phyloP scores from a whole-genome alignment of 1,139 yeast genomes.

The Blastobotrys aristatus region DNA sequence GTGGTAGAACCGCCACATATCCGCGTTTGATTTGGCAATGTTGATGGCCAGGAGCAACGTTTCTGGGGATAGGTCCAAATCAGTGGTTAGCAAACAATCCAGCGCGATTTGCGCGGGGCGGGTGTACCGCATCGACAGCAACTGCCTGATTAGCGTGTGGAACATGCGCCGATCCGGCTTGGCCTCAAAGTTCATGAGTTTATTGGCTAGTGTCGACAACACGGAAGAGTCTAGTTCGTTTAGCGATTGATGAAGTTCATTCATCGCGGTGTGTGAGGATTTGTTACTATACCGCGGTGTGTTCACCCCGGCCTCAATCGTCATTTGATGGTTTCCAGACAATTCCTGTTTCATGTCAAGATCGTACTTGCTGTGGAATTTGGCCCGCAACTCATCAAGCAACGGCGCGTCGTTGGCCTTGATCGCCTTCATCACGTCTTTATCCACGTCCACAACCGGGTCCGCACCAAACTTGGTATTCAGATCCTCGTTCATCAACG shows the following conservation, averaged over 20 bases:
- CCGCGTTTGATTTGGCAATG: conserved; percentile 21
- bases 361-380: background rate
- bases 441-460: too few relatives aligned
- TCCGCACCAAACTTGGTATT: conserved; percentile 10
- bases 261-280: too few relatives aligned
- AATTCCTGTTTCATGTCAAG: too few relatives aligned
- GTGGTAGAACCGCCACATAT: conserved; percentile 18
- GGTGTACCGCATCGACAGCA: conserved; percentile 19
- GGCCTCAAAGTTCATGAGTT: conserved; percentile 20
- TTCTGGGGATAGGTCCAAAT: conserved; percentile 21
- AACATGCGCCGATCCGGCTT: conserved; percentile 25
- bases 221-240: conserved; percentile 6
- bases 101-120: conserved; percentile 27
- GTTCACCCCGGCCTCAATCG: too few relatives aligned
- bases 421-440: too few relatives aligned
- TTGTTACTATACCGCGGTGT: background rate
- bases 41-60: conserved; percentile 21
- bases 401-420: too few relatives aligned
- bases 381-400: background rate
- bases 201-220: conserved; percentile 14
- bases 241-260: conserved; percentile 5
- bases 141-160: conserved; percentile 23
- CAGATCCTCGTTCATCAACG: conserved; percentile 21
- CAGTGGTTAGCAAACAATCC: conserved; percentile 24
- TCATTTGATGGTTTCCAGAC: too few relatives aligned